A percentile compares a stretch with the other conserved stretches of the same genome.
Evolutionary conservation across 2,329 filamentous ascomycete species (phyloP).

Genomic region (Bertia moriformis): DNA sequence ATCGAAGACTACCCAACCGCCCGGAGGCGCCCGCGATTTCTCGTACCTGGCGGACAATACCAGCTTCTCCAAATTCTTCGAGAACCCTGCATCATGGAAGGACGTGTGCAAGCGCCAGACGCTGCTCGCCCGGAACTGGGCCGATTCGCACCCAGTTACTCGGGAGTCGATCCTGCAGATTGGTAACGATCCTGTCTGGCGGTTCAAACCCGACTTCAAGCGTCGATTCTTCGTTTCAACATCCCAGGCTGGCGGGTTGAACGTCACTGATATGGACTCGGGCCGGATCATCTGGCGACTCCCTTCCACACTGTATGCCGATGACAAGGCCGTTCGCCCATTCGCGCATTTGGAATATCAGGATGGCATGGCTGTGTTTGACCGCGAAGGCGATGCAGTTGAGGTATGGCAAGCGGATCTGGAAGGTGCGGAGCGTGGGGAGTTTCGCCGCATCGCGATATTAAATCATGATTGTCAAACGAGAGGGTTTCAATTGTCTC

Average conservation of each 20-base stretch:
- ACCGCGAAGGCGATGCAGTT: slow-evolving; percentile 23
- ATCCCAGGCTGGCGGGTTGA: slow-evolving; percentile 24
- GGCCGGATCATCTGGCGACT: slow-evolving; percentile 20
- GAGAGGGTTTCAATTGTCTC: slow-evolving; percentile 26
- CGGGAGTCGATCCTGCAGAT: slow-evolving; percentile 23
- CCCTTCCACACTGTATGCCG: slow-evolving; percentile 1
- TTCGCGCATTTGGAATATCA: slow-evolving; percentile 30
- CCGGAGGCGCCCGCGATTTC: slow-evolving; percentile 12
- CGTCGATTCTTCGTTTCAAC: slow-evolving; percentile 27
- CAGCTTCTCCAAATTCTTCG: slow-evolving; percentile 17
- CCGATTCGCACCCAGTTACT: slow-evolving; percentile 12
- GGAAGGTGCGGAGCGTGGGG: slow-evolving; percentile 16
- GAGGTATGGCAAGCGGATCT: slow-evolving; percentile 26
- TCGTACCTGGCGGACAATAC: slow-evolving; percentile 4
- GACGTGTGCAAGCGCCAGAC: slow-evolving; percentile 24
- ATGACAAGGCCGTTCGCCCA: slow-evolving; percentile 17
- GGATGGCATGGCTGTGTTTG: slow-evolving; percentile 26
- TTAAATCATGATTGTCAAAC: slow-evolving; percentile 25
- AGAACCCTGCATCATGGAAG: slow-evolving; percentile 22
- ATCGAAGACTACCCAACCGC: slow-evolving; percentile 13
- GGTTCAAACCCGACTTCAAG: slow-evolving; percentile 28
- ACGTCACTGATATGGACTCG: slow-evolving; percentile 28
- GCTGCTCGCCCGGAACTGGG: slow-evolving; percentile 22
- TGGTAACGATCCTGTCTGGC: slow-evolving; percentile 24
- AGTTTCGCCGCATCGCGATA: slow-evolving; percentile 21